Conservation (phyloP, 2,329 filamentous ascomycete species). For the Neofusicoccum ribis region DNA sequence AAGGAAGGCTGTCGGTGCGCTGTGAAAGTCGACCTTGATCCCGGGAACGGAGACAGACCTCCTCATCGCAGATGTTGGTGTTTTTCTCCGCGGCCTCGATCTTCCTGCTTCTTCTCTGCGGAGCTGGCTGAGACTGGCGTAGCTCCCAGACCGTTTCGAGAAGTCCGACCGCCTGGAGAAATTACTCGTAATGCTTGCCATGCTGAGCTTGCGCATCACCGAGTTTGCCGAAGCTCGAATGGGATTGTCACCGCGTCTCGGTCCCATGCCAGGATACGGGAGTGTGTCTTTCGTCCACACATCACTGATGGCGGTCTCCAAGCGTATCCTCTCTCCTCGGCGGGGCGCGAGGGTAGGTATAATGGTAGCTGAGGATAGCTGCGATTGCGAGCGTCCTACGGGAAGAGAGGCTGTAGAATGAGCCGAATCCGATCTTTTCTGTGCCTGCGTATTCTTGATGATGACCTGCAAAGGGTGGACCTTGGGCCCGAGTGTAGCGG, state of each 20-base stretch:
- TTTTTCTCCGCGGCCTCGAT: conserved; percentile 27
- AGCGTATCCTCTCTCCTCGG: conserved; percentile 71
- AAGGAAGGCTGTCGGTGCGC: conserved; percentile 48
- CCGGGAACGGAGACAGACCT: conserved; percentile 22
- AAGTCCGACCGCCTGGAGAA: conserved; percentile 62
- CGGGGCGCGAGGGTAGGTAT: conserved; percentile 72
- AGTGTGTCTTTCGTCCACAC: conserved; percentile 82
- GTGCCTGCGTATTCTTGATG: conserved; percentile 78
- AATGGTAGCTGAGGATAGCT: conserved; percentile 64
- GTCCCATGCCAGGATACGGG: conserved; percentile 79
- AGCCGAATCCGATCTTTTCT: conserved; percentile 57
- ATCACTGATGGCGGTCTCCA: conserved; percentile 73
- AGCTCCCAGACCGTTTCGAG: conserved; percentile 67
- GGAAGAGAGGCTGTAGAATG: conserved; percentile 47
- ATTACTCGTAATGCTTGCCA: conserved; percentile 74
- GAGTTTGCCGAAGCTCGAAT: conserved; percentile 79
- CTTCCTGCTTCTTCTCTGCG: conserved; percentile 38
- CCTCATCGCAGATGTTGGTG: conserved; percentile 26
- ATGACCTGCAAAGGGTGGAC: conserved; percentile 73
- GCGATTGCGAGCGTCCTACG: conserved; percentile 77
- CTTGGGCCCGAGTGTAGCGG: conserved; percentile 71
- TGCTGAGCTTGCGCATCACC: conserved; percentile 84
- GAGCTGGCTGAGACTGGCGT: conserved; percentile 43
- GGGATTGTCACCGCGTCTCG: conserved; percentile 66
- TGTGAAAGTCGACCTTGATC: conserved; percentile 47